Percentiles rank a stretch among this genome's conserved stretches.
Conservation (phyloP, 1,139 yeast genomes). For the Diutina rugosa region DNA sequence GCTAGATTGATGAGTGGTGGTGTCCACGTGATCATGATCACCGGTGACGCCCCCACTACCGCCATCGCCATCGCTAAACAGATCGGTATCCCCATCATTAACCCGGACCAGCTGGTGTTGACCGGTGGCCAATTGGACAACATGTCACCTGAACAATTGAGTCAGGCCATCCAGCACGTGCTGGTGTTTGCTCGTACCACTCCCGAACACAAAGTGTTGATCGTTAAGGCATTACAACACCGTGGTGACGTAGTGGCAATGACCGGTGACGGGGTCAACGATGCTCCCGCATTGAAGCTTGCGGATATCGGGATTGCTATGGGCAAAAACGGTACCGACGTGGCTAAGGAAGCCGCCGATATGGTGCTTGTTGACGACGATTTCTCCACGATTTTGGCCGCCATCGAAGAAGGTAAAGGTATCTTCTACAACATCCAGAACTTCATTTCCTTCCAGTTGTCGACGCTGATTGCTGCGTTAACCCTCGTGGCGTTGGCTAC, state of each 20-base stretch:
- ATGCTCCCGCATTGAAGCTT: conserved; percentile 94
- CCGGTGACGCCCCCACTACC: conserved; percentile 93
- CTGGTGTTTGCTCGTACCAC: conserved; percentile 93
- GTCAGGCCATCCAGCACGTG: conserved; percentile 66
- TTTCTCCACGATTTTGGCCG: conserved; percentile 80
- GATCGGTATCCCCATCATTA: conserved; percentile 77
- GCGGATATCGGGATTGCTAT: conserved; percentile 97
- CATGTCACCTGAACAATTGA: conserved; percentile 55
- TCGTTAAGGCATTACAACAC: conserved; percentile 81
- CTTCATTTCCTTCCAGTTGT: conserved; percentile 85
- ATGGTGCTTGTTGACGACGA: conserved; percentile 97
- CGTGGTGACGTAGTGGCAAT: conserved; percentile 95
- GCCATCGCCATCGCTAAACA: conserved; percentile 83
- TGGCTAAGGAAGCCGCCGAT: conserved; percentile 96
- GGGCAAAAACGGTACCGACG: conserved; percentile 97
- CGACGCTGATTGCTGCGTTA: conserved; percentile 91
- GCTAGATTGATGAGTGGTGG: conserved; percentile 76
- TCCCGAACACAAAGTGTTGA: conserved; percentile 88
- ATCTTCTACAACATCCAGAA: conserved; percentile 90
- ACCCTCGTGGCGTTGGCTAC: conserved; percentile 82
- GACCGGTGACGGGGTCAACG: conserved; percentile 99
- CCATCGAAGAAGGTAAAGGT: conserved; percentile 95
- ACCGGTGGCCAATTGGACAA: conserved; percentile 74
- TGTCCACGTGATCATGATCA: conserved; percentile 92
- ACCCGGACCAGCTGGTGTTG: conserved; percentile 48